Base-by-base conservation (phyloP, 208 protist genomes). In the Crithidia acanthocephali region DNA sequence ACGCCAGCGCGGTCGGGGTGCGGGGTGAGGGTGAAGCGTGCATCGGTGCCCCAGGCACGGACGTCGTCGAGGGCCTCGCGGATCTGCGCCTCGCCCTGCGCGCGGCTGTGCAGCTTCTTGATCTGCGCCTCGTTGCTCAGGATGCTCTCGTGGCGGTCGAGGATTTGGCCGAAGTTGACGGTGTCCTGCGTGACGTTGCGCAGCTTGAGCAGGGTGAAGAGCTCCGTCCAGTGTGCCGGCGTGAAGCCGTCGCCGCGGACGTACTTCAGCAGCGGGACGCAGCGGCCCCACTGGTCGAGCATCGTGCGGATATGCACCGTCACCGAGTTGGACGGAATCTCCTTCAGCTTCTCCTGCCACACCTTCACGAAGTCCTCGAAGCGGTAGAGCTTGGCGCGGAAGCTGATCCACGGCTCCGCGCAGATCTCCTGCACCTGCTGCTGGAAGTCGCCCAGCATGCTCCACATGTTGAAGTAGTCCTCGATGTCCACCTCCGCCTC, bases 61-160 rank as follows among this genome's bases (percentile, higher is more conserved):
- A 99, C 81, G 70, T 99, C 98, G 56, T 98, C 87, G 23, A 99
- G 72, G 2, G 97, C 98, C 80, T 98, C 94, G 56, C 97, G 89
- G 55, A 99, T 98, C 40, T 96, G 89, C 20, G 98, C 89, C 87
- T 99, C 98, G n/a, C 98, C 98, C 58, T 96, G 85, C 37, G 98
- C 98, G 23, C 97, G 88, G 50, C 81, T 78, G 72, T 98, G 91
- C 33, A 99, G 85, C 61, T 97, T 93, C 74, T 98, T 98, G 42
- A 99, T 71, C 18, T 87, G 83, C 13, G 56, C 63, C 64, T 95
- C 92, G 47, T 96, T 80, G 45, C 79, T 78, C 20, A 96, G 63
- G 37, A 99, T 88, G 1, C 52, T 67, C 20, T 94, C 81, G 67
- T 92, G 74, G 51, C 61, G 68, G 45, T 95, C 84, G 11, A 99